Conservation (phyloP, 768 basidiomycete species). For the Boletus pseudopeckii region DNA sequence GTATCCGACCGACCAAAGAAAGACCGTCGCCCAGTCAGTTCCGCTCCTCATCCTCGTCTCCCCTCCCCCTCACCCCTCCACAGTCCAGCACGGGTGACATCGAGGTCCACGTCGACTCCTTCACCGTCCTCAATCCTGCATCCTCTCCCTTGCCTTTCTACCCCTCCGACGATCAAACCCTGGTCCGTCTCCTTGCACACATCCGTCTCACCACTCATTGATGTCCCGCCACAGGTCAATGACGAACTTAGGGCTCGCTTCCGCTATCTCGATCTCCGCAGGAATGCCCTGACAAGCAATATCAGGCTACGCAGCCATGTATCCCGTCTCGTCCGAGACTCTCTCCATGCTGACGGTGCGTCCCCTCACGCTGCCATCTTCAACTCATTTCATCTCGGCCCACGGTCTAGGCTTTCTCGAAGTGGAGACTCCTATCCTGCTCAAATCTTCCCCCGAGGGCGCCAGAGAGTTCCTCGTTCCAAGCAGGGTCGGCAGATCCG, state of each 20-base stretch:
- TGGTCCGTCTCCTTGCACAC: conserved; percentile 49
- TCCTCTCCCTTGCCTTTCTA: conserved; percentile 71
- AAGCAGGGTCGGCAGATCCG: conserved; percentile 47
- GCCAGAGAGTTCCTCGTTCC: conserved; percentile 94
- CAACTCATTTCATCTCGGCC: conserved; percentile 3
- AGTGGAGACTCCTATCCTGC: conserved; percentile 88
- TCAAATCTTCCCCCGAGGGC: conserved; percentile 91
- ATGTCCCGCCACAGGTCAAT: conserved; percentile 53
- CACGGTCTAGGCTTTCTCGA: conserved; percentile 72
- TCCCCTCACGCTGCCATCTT: conserved; percentile 10
- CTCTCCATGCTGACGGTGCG: conserved; percentile 72
- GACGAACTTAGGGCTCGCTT: conserved; percentile 83
- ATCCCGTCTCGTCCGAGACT: conserved; percentile 70
- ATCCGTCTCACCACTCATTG: neutral
- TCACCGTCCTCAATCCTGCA: conserved; percentile 79
- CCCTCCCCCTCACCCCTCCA: conserved; percentile 7
- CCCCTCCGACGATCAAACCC: conserved; percentile 69
- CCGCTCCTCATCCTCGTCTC: neutral
- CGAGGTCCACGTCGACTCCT: conserved; percentile 71
- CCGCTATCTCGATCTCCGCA: conserved; percentile 86
- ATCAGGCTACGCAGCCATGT: conserved; percentile 79
- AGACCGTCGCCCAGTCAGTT: conserved; percentile 60
- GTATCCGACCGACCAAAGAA: conserved; percentile 62
- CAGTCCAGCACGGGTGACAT: conserved; percentile 69
- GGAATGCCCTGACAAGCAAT: conserved; percentile 69